phyloP scores from a whole-genome alignment of 202 grass and related monocot genomes.

The Hordeum pubiflorum region DNA sequence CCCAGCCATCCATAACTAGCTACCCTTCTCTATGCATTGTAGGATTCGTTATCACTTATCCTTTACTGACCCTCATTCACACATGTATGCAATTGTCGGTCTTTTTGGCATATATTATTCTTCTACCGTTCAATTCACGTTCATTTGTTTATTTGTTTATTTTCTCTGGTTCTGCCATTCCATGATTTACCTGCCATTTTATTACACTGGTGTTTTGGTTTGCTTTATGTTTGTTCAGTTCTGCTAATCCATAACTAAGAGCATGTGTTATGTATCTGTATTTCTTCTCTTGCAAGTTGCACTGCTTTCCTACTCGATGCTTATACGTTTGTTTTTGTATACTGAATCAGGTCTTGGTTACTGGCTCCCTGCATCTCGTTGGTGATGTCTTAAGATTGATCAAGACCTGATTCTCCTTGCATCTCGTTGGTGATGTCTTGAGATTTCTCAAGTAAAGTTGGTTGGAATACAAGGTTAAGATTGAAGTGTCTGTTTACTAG shows the following conservation, averaged over 20 bases:
- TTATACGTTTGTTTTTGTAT: conserved; percentile 33
- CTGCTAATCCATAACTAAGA: background rate
- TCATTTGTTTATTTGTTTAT: background rate
- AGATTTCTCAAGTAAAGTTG: conserved; percentile 40
- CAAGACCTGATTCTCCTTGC: conserved; percentile 31
- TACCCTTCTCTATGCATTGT: background rate
- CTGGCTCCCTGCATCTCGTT: conserved; percentile 56
- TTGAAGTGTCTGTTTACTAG: conserved; percentile 16
- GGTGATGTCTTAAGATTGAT: conserved; percentile 68
- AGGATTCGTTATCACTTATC: conserved; percentile 1
- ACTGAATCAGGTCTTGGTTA: conserved; percentile 49
- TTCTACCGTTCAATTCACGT: background rate
- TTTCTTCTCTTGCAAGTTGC: conserved; percentile 10
- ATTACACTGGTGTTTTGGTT: background rate
- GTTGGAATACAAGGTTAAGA: conserved; percentile 19
- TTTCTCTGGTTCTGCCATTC: background rate
- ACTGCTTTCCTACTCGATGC: conserved; percentile 12
- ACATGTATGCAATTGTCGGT: background rate
- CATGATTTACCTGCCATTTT: conserved; percentile 9
- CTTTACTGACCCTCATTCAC: background rate
- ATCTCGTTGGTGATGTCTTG: conserved; percentile 44
- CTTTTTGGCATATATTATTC: background rate
- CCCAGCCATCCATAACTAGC: background rate
- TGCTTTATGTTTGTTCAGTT: conserved; percentile 3
- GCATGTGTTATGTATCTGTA: background rate